Base-by-base conservation (phyloP, 345 rosid species). In the Bretschneidera sinensis region DNA sequence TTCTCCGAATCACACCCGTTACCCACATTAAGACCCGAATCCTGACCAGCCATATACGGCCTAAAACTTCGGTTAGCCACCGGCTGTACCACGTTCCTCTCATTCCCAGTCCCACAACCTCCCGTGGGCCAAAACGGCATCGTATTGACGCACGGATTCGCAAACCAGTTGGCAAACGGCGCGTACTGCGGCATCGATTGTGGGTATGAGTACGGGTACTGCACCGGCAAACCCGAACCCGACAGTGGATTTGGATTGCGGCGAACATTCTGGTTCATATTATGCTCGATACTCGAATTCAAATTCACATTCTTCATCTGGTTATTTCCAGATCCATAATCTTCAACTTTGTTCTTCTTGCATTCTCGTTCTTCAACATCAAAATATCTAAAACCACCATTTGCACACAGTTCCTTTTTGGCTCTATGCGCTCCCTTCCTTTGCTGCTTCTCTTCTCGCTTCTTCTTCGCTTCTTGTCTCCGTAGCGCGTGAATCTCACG, bases 381-480 rank as follows among this genome's bases (percentile, higher is more conserved):
- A 6, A 15, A 31, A 17, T 23, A 43, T 51, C 23, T 15, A 49
- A 49, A 18, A 18, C 18, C 20, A 19, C 19, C 33, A 48, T 64
- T 48, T 48, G 48, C 31, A 13, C 17, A 48, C n/a, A 17, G 48
- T 0, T 16, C 51, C 20, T 63, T 55, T 24, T 24, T 47, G 35
- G 17, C 63, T 17, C 24, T 51, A 45, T 9, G 24, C 14, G 15
- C 24, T 17, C 62, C 58, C 43, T 21, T 65, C 66, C 54, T 76
- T 60, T 70, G 68, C 55, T 67, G 75, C 69, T 70, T 82, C 63
- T 73, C 61, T 51, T 68, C 84, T 45, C 82, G 70, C 66, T 81
- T 78, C 78, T 54, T 81, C 81, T 47, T 72, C 17, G 78, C 78
- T 52, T 76, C 83, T 11, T 71, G 78, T 57, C 80, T 71, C 56